Evolutionary conservation across 495 filamentous ascomycete genomes (phyloP).

Genomic region (Rhypophila decipiens): DNA sequence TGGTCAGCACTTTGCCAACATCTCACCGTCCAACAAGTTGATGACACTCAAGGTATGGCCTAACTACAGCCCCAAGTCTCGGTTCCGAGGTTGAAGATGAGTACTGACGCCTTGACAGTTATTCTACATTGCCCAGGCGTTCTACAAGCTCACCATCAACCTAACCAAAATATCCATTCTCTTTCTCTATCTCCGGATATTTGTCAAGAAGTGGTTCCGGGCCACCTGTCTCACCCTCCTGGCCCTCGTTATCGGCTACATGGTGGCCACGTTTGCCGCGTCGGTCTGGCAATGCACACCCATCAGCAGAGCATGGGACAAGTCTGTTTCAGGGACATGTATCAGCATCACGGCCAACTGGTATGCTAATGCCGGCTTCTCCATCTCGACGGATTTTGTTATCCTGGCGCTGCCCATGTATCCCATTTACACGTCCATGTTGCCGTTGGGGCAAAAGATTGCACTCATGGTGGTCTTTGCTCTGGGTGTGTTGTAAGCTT

Average conservation of each 20-base stretch:
- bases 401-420: constrained; percentile 30
- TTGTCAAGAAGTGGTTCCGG: constrained; percentile 17
- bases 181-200: constrained; percentile 28
- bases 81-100: no score
- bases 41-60: constrained; percentile 27
- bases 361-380: constrained; percentile 22
- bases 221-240: constrained; percentile 16
- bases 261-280: constrained; percentile 14
- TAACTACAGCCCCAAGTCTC: no score
- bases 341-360: constrained; percentile 21
- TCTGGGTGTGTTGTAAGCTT: constrained; percentile 28
- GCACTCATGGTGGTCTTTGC: constrained; percentile 31
- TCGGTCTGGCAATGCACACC: constrained; percentile 28
- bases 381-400: constrained; percentile 21
- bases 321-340: constrained; percentile 21
- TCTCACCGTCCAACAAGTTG: constrained; percentile 18
- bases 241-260: constrained; percentile 18
- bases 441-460: constrained; percentile 25
- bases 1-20: constrained; percentile 26
- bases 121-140: constrained; percentile 23
- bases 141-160: constrained; percentile 26
- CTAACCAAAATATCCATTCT: constrained; percentile 25
- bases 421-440: constrained; percentile 25
- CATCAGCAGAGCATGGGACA: constrained; percentile 22
- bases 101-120: constrained; percentile 9